Evolutionary conservation across 257 asterid species (phyloP).

Genomic region (Solanum okadae): DNA sequence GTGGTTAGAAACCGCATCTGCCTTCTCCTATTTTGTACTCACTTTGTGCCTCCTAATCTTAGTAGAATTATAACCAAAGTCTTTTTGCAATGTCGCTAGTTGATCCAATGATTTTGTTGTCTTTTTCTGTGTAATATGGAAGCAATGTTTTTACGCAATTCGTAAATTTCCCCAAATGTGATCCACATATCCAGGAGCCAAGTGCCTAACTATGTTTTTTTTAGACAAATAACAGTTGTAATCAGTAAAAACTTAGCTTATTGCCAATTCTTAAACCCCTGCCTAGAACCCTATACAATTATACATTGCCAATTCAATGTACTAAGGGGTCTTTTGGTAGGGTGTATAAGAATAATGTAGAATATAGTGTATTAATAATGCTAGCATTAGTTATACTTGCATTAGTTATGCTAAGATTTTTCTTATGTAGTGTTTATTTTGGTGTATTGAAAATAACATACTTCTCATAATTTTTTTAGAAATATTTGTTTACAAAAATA

Average conservation of each 20-base stretch:
- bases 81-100: neutral
- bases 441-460: neutral
- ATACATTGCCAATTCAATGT: neutral
- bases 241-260: neutral
- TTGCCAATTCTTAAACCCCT: neutral
- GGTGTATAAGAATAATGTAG: neutral
- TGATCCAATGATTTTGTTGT: neutral
- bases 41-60: neutral
- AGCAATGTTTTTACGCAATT: neutral
- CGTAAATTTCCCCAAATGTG: neutral
- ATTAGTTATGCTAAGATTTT: neutral
- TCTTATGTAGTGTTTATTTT: neutral
- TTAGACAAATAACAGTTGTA: neutral
- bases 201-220: neutral
- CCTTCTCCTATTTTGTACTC: neutral
- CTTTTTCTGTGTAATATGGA: neutral
- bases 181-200: neutral
- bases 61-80: neutral
- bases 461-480: neutral
- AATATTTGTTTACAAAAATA: neutral
- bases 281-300: neutral
- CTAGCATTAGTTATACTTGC: too few species aligned
- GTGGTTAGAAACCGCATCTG: neutral
- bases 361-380: too few species aligned
- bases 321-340: neutral